Base-by-base conservation (phyloP, 495 filamentous ascomycete species). In the Choiromyces venosus region DNA sequence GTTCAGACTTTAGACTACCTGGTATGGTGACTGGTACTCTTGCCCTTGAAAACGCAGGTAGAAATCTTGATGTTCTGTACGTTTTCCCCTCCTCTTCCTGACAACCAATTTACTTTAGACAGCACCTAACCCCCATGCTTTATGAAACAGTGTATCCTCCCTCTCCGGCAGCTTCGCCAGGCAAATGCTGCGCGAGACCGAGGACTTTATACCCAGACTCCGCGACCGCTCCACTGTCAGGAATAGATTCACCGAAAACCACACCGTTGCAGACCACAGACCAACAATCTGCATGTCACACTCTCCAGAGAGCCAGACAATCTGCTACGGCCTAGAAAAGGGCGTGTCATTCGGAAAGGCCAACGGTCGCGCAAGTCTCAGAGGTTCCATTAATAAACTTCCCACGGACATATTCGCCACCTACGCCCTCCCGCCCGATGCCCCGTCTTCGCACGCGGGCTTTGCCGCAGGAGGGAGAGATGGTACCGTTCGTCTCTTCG, bases 401-500 rank as follows among this genome's bases (percentile, higher is more conserved):
- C 40, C 64, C 29, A 79, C 72, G 14, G 79, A 81, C 68, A 79
- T 81, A 16, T 81, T 81, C 12, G 75, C 79, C 0, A 46, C 68
- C 46, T 69, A 68, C 37, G 76, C 70, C 18, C 73, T 78, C 6
- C 68, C 75, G 37, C 36, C 42, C 37, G 52, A 71, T 14, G 64
- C 73, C 1, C 44, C 52, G 64, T 66, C 37, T 12, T 29, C 52
- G 10, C 25, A 29, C 10, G 16, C 25, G 8, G 52, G 52, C 9
- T 71, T 81, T 36, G 76, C 79, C 29, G 72, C 68, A 19, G 79
- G 79, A 37, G 76, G 73, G 46, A 73, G 79, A 33, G 79, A 81
- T 29, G 79, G 79, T 14, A 76, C 70, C 18, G 79, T 81, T 65
- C 79, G 79, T 14, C 70, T 81, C 40, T 80, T 77, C 61, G 79